Percentiles rank a stretch among this genome's conserved stretches.
phyloP scores from a whole-genome alignment of 2,329 filamentous ascomycete species.

The Penicillium sp. region DNA sequence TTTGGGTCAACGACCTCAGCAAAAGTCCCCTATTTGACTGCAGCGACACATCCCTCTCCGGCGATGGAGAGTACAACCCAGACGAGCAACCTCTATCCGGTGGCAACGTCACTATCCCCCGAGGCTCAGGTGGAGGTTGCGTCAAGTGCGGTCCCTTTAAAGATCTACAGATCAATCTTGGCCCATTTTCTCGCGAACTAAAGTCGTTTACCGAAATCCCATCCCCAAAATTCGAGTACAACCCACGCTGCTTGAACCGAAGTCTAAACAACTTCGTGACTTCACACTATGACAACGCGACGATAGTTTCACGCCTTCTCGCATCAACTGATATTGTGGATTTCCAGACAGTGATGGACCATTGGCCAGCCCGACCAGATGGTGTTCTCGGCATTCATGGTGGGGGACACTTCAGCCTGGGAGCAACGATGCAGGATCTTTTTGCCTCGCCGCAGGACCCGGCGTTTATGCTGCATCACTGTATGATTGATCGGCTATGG shows the following conservation, averaged over 20 bases:
- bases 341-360: conserved; percentile 43
- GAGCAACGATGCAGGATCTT: conserved; percentile 48
- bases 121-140: conserved; percentile 41
- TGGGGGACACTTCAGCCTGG: conserved; percentile 50
- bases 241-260: conserved; percentile 31
- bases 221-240: conserved; percentile 26
- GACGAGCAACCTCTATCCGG: conserved; percentile 23
- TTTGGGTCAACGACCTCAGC: conserved; percentile 38
- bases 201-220: conserved; percentile 16
- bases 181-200: conserved; percentile 25
- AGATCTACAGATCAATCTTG: conserved; percentile 36
- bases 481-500: conserved; percentile 49
- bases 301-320: conserved; percentile 20
- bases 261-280: conserved; percentile 27
- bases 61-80: conserved; percentile 44
- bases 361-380: conserved; percentile 28
- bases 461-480: conserved; percentile 51
- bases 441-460: conserved; percentile 50
- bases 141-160: conserved; percentile 40
- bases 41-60: conserved; percentile 46
- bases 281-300: conserved; percentile 31
- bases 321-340: conserved; percentile 27
- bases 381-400: conserved; percentile 44
- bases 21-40: conserved; percentile 53
- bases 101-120: conserved; percentile 43